Base-by-base conservation (phyloP, 2,329 filamentous ascomycete species). In the Aspergillus sp. region DNA sequence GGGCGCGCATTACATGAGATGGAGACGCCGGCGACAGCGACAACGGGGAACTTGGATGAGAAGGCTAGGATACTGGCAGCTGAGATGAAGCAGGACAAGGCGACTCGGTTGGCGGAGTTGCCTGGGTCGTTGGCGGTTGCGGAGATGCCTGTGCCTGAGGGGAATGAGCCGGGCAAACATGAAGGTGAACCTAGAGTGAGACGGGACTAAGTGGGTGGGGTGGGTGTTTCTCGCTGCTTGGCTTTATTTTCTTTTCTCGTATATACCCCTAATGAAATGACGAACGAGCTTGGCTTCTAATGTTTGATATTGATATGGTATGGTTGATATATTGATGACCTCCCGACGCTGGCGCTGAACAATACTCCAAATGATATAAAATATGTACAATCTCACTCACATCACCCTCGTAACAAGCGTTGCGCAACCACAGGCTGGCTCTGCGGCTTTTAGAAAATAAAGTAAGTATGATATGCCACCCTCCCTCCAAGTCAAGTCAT, bases 261-360 rank as follows among this genome's bases (percentile, higher is more conserved):
- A 20, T 20, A 20, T 22, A 12, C 20, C 12, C 41, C 13, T 20
- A 7, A 13, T 20, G 12, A 44, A 18, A 30, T 26, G 44, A 30
- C 22, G 44, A 47, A 22, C 15, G 36, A 48, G 13, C 11, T 9
- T 48, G 18, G n/a, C 17, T 36, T 48, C 34, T 48, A 45, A 51
- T 52, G 42, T 12, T 26, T 48, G 26, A 18, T 53, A 43, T 44
- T 45, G 24, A 41, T 41, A 49, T 47, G 26, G 20, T 54, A 39
- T 45, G 24, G 36, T 53, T 38, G 48, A 47, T 58, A 55, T 55
- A 53, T 48, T 49, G 44, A 57, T 53, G 55, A 57, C 55, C 50
- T 51, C 42, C 55, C 61, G 61, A 62, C 59, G 61, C 61, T 58
- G 61, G 56, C 61, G 61, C 61, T 63, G 57, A 62, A 62, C 44